phyloP scores from a whole-genome alignment of 805 yeast species.

The Pichia rugopelliculosa region DNA sequence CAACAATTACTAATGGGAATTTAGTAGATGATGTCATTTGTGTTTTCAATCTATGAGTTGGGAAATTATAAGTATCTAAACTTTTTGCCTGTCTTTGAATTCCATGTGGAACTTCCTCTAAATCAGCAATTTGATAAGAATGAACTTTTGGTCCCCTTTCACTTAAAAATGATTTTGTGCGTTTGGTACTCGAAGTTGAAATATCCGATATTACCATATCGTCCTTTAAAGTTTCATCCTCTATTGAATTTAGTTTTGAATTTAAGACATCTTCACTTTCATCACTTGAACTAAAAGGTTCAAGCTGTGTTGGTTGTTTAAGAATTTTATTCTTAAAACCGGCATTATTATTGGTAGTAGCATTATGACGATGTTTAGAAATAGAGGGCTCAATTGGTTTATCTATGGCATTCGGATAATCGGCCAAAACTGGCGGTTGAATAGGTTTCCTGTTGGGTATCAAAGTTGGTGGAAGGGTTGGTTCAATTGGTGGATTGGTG shows the following conservation, averaged over 20 bases:
- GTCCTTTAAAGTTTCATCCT: not conserved
- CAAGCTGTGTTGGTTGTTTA: slow-evolving; percentile 49
- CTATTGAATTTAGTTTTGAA: not conserved
- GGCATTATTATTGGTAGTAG: not conserved
- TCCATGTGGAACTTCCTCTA: slow-evolving; percentile 96
- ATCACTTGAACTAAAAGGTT: slow-evolving; percentile 47
- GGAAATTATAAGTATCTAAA: slow-evolving; percentile 68
- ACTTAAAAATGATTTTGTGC: slow-evolving; percentile 20
- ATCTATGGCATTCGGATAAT: slow-evolving; percentile 60
- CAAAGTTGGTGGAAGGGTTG: slow-evolving; percentile 57
- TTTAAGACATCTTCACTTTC: slow-evolving; percentile 22
- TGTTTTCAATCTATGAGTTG: slow-evolving; percentile 76
- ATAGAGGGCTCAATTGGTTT: slow-evolving; percentile 48
- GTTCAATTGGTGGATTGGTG: slow-evolving; percentile 50
- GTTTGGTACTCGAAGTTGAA: slow-evolving; percentile 24
- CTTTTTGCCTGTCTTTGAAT: slow-evolving; percentile 77
- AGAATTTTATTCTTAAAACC: slow-evolving; percentile 25
- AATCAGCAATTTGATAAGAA: slow-evolving; percentile 72
- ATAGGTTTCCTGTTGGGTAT: slow-evolving; percentile 75
- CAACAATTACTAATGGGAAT: slow-evolving; percentile 87
- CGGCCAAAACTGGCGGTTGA: slow-evolving; percentile 72
- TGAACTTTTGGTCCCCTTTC: slow-evolving; percentile 35
- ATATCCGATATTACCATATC: not conserved
- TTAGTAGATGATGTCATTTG: slow-evolving; percentile 66
- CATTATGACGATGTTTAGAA: slow-evolving; percentile 2